Evolutionary conservation across 2,329 filamentous ascomycete genomes (phyloP), one percentile per base, ranked within the genome.

Genomic region (Neopestalotiopsis sp.): DNA sequence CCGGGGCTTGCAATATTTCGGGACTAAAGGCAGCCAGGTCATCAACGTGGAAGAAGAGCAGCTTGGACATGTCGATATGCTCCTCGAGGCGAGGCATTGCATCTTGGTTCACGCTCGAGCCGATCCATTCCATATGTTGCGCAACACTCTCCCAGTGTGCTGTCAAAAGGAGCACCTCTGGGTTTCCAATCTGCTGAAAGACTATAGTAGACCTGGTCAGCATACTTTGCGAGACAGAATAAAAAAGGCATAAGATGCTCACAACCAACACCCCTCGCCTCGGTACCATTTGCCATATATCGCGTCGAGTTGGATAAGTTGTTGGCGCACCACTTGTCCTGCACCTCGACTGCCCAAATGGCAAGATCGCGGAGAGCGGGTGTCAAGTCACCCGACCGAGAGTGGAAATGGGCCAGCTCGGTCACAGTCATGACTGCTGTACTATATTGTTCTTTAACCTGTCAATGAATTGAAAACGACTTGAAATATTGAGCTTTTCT

Each of bases 131-230:
- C 61, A 69, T 70, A 68, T 86, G 84, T 4, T 79, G 79, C 14
- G 78, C 79, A 24, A 79, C 77, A 0, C 81, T 83, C 67, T 80
- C 77, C 85, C 84, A 86, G 12, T 81, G 78, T 20, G 84, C 81
- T 4, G 81, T 82, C 71, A 86, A 78, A 71, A 86, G 75, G n/a
- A 83, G 69, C 34, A 75, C 73, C 2, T 78, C 74, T 12, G 79
- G 78, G 67, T 83, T 76, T 59, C 81, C 78, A 68, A 78, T 61
- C 71, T 82, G 79, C 56, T 77, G 74, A 69, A 81, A 78, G 42
- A 81, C 59, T 62, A 62, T 34, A 20, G 9, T 28, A 2, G 6
- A 17, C 20, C 13, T 28, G 6, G 17, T 62, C 32, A 40, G 12
- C 40, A 9, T 38, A 38, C 12, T 62, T 42, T 5, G 17, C n/a